Evolutionary conservation across 495 filamentous ascomycete genomes (phyloP).

Genomic region (Apodospora peruviana): DNA sequence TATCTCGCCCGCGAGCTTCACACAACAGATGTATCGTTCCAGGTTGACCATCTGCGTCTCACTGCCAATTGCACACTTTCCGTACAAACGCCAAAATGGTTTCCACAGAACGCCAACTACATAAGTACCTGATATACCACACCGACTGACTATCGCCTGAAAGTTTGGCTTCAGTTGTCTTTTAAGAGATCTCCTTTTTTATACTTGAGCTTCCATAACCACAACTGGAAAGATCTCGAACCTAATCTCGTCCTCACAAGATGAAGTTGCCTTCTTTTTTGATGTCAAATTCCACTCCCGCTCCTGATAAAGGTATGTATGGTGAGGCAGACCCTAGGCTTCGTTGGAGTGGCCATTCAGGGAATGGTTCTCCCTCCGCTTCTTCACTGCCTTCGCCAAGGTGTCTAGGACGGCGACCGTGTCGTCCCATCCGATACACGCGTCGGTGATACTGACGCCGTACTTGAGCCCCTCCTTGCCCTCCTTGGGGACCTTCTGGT

Average conservation of each 20-base stretch:
- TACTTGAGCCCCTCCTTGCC: slow-evolving; percentile 87
- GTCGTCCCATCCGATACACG: slow-evolving; percentile 92
- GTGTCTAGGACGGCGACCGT: slow-evolving; percentile 76
- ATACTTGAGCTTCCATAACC: too few relatives aligned
- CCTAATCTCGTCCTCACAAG: neutral
- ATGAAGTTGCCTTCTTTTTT: neutral
- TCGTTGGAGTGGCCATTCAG: slow-evolving; percentile 14
- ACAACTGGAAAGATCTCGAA: neutral
- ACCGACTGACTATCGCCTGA: too few relatives aligned
- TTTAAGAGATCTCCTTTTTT: too few relatives aligned
- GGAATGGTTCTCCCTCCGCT: slow-evolving; percentile 47
- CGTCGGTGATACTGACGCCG: slow-evolving; percentile 96
- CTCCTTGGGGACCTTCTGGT: slow-evolving; percentile 87
- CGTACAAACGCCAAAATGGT: too few relatives aligned
- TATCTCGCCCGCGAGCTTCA: too few relatives aligned
- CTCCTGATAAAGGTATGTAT: neutral
- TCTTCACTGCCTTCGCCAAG: slow-evolving; percentile 76
- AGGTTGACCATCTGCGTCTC: too few relatives aligned
- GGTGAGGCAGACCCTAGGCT: too few relatives aligned
- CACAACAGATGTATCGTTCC: too few relatives aligned
- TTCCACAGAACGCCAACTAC: too few relatives aligned
- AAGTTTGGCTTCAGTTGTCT: too few relatives aligned
- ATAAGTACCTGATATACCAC: too few relatives aligned
- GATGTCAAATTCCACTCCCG: neutral
- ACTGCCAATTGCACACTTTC: too few relatives aligned